Base-by-base conservation (phyloP, 1,139 yeast genomes). In the Kluyveromyces sp. region DNA sequence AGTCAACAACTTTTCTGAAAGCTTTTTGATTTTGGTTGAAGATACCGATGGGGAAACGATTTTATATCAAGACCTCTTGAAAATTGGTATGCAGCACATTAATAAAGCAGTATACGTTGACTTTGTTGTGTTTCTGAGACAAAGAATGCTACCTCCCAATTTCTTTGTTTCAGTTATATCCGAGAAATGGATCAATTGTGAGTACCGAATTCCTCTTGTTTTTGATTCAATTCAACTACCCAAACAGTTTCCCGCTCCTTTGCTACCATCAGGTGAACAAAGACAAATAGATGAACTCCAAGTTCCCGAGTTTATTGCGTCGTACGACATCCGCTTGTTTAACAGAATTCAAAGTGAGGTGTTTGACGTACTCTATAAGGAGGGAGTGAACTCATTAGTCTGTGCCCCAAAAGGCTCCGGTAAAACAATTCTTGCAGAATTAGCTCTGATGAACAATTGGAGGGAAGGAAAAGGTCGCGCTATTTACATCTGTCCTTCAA, bases 171-270 rank as follows among this genome's bases (percentile, higher is more conserved):
- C 83, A 0, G 60, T 88, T 16, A 66, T 83, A 2, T 86, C 95
- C 48, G 95, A 88, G 47, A 77, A 72, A 47, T 92, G 98, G 98
- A 64, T 88, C 7, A 89, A 85, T 49, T 78, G 88, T 45, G 86
- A 78, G 43, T 70, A 75, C 52, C 75, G 75, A 46, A 61, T 75
- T 2, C 87, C 96, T 0, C 67, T 87, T 1, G 64, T 78, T 40
- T 66, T 92, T 46, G 68, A 72, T 20, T 64, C 71, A 32, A 54
- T 87, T 42, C 69, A 68, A 34, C 50, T 83, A 3, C 96, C 96
- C 8, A 78, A 78, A 55, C 78, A 77, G 51, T 78, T 82, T 46
- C 80, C 88, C 0, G 72, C 83, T 0, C 80, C 79, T 6, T 51
- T 52, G 75, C 85, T 2, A 73, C 73, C 45, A 53, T 78, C 18